Conservation (phyloP, 2,329 filamentous ascomycete species). For the Harringtonia aguacate region DNA sequence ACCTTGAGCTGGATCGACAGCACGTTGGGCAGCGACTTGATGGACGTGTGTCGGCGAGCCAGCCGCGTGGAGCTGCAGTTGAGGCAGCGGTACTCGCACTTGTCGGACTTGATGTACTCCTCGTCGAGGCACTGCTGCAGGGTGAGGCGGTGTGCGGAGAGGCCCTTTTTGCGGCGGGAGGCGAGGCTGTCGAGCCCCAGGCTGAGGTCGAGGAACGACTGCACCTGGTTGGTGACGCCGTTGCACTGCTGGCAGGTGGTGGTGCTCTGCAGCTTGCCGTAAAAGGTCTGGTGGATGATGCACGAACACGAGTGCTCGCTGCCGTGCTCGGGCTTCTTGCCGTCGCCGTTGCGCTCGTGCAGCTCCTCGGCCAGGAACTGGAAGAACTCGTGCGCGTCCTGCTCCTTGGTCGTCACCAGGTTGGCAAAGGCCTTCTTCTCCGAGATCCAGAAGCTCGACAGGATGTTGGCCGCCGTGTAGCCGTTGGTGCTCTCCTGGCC, state of each 20-base stretch:
- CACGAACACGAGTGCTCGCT: slow-evolving; percentile 66
- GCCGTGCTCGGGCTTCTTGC: slow-evolving; percentile 47
- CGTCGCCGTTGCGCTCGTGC: slow-evolving; percentile 69
- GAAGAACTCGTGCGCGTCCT: slow-evolving; percentile 96
- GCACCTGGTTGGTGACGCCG: slow-evolving; percentile 70
- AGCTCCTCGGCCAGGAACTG: slow-evolving; percentile 90
- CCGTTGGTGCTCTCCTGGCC: slow-evolving; percentile 71
- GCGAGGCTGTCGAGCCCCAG: slow-evolving; percentile 65
- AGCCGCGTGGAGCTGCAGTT: slow-evolving; percentile 69
- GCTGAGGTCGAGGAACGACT: slow-evolving; percentile 85
- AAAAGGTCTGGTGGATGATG: slow-evolving; percentile 90
- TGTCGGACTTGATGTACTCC: slow-evolving; percentile 78
- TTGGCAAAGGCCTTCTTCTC: slow-evolving; percentile 63
- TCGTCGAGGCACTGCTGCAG: slow-evolving; percentile 69
- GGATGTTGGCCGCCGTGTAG: slow-evolving; percentile 80
- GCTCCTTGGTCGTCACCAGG: slow-evolving; percentile 83
- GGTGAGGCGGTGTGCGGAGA: slow-evolving; percentile 30
- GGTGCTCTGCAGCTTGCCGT: slow-evolving; percentile 80
- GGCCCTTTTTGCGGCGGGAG: slow-evolving; percentile 1
- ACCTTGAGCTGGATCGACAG: slow-evolving; percentile 90
- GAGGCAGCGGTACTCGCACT: slow-evolving; percentile 79
- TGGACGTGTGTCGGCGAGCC: slow-evolving; percentile 72
- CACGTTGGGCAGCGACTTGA: slow-evolving; percentile 79
- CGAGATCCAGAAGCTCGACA: slow-evolving; percentile 83
- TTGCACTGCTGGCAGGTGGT: slow-evolving; percentile 85